Evolutionary conservation across 2,329 filamentous ascomycete species (phyloP).

Genomic region (Aspergillus ibericus): DNA sequence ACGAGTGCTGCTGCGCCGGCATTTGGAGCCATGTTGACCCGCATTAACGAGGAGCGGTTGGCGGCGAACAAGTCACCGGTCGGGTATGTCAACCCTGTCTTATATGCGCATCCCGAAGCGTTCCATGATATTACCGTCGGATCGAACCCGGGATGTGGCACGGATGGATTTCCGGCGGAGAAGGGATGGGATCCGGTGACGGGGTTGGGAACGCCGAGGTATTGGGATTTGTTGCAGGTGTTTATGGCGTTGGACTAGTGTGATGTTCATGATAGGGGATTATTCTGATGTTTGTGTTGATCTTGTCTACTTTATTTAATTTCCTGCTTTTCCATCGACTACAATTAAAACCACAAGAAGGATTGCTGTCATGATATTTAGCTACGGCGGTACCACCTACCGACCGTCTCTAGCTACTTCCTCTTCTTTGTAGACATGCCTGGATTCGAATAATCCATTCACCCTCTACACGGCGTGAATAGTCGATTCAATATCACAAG

Average conservation of each 20-base stretch:
- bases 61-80: conserved; percentile 50
- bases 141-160: conserved; percentile 32
- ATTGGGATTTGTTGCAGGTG: conserved; percentile 32
- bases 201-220: conserved; percentile 36
- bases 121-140: conserved; percentile 36
- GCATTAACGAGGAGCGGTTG: conserved; percentile 57
- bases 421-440: too few relatives aligned
- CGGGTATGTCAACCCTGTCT: conserved; percentile 55
- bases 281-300: too few relatives aligned
- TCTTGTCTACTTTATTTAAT: too few relatives aligned
- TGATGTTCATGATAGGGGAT: too few relatives aligned
- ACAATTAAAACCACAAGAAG: too few relatives aligned
- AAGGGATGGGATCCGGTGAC: conserved; percentile 37
- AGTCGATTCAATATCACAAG: too few relatives aligned
- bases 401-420: too few relatives aligned
- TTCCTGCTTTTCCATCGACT: too few relatives aligned
- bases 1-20: conserved; percentile 54
- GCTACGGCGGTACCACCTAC: too few relatives aligned
- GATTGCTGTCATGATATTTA: too few relatives aligned
- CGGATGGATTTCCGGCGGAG: conserved; percentile 28
- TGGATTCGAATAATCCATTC: too few relatives aligned
- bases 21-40: conserved; percentile 55
- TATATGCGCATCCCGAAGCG: conserved; percentile 32
- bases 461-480: too few relatives aligned
- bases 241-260: conserved; percentile 25